Evolutionary conservation across 768 basidiomycete species (phyloP).

Genomic region (Serendipita indica): DNA sequence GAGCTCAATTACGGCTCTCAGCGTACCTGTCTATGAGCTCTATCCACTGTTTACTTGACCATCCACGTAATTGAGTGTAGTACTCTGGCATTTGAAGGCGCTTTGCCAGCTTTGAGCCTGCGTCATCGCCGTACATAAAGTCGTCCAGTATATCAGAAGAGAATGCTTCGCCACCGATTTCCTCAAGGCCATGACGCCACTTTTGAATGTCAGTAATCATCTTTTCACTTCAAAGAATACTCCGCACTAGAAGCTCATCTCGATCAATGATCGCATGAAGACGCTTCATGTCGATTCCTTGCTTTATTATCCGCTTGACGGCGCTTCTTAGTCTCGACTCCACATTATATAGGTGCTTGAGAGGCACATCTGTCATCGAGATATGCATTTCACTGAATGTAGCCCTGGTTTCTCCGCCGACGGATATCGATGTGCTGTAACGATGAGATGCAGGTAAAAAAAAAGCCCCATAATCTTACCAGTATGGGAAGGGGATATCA

Average conservation of each 20-base stretch:
- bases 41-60: constrained; percentile 66
- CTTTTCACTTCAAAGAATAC: not conserved
- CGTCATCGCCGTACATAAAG: constrained; percentile 69
- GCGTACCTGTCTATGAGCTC: constrained; percentile 56
- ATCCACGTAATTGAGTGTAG: constrained; percentile 49
- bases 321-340: constrained; percentile 50
- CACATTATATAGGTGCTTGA: constrained; percentile 58
- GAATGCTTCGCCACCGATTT: constrained; percentile 67
- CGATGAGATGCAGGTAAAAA: too few relatives aligned
- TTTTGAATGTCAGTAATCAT: constrained; percentile 21
- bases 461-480: constrained; percentile 40
- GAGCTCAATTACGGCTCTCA: not conserved
- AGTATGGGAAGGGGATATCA: constrained; percentile 79
- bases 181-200: constrained; percentile 75
- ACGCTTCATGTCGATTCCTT: constrained; percentile 79
- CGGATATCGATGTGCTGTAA: constrained; percentile 67
- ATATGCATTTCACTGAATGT: constrained; percentile 58
- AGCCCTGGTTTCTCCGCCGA: constrained; percentile 61
- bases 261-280: constrained; percentile 76
- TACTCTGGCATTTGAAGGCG: constrained; percentile 47
- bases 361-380: constrained; percentile 71
- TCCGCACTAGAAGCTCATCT: constrained; percentile 67
- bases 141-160: constrained; percentile 61
- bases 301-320: constrained; percentile 50
- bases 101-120: constrained; percentile 61